Evolutionary conservation across 805 yeast genomes (phyloP), one percentile per base, ranked within the genome.

Genomic region (Wickerhamiella domercqiae): DNA sequence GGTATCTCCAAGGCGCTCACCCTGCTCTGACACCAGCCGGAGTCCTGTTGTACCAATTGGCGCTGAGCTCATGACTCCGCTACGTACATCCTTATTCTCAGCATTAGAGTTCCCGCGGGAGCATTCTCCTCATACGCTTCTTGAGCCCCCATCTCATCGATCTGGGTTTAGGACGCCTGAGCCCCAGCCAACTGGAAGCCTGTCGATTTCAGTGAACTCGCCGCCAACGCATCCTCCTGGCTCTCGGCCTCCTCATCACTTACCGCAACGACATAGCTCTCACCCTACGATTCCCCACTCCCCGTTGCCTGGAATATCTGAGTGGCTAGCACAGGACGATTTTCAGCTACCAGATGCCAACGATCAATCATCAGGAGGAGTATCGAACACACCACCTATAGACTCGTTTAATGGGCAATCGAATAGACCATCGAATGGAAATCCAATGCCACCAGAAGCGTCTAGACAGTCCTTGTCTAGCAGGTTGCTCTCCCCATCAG

Each of bases 1-100:
- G 17, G 17, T 24, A 9, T 9, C 9, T 9, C n/a, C n/a, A n/a
- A n/a, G n/a, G n/a, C 26, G 13, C 11, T 9, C 11, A 9, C 26
- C 26, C 9, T 24, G 9, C 11, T 24, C 11, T 9, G 11, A 24
- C 9, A 9, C 26, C 13, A 24, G 26, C 26, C 9, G 11, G 9
- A 9, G 11, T 9, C 26, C 13, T 24, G 13, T 9, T 24, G 9
- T 13, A 7, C 35, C 7, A 13, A 7, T 22, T 7, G 19, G 28
- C 5, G 6, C 7, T 20, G 32, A 47, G 4, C 41, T 47, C 6
- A 47, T 52, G 7, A 50, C 26, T 24, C 26, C 26, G 9, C 9
- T 51, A 20, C 46, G 66, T 22, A 54, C 64, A 11, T 62, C 68
- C 1, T 34, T 65, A 7, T 45, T 57, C 21, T 58, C 62, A 25